Evolutionary conservation across 2,329 filamentous ascomycete genomes (phyloP), one percentile per base, ranked within the genome.

Genomic region (Hypoxylon sp.): DNA sequence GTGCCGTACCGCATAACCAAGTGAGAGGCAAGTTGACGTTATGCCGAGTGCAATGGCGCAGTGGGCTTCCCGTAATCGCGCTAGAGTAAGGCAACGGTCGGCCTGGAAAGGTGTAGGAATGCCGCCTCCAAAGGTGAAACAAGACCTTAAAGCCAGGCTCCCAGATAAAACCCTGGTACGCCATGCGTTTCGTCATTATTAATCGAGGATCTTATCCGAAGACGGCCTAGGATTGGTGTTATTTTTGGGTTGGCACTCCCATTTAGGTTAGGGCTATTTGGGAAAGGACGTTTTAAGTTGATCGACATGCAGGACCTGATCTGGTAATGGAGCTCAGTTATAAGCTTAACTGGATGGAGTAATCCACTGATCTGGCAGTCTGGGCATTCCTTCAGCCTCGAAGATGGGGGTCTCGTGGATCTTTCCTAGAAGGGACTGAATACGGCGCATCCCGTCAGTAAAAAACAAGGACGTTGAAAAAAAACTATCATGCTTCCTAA

Each of bases 301-400:
- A 55, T 45, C 40, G 42, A 55, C 51, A 16, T 32, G 36, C n/a
- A 44, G 11, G 28, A 32, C 51, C 51, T 26, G 16, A 53, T 53
- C 38, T 20, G 51, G 51, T 18, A 53, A 44, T 32, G 51, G 44
- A 40, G 42, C 42, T 53, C 5, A 24, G 40, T n/a, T 6, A 46
- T 33, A 28, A 55, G 52, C 40, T 55, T 55, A 36, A 55, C 42
- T 55, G 30, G 40, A 46, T 55, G 30, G n/a, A 42, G 52, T 30
- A 55, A 33, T 46, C 52, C 20, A 24, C 16, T 36, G 8, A 30
- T 46, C 52, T 36, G 14, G n/a, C n/a, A n/a, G n/a, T n/a, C n/a
- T n/a, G 30, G 20, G 3, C 18, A 36, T 45, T 46, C 52, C 40
- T 46, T 22, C 11, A 46, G 28, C 40, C 30, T 40, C 42, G 3